Evolutionary conservation across 2,329 filamentous ascomycete genomes (phyloP), one percentile per base, ranked within the genome.

Genomic region (Colletotrichum costaricense): DNA sequence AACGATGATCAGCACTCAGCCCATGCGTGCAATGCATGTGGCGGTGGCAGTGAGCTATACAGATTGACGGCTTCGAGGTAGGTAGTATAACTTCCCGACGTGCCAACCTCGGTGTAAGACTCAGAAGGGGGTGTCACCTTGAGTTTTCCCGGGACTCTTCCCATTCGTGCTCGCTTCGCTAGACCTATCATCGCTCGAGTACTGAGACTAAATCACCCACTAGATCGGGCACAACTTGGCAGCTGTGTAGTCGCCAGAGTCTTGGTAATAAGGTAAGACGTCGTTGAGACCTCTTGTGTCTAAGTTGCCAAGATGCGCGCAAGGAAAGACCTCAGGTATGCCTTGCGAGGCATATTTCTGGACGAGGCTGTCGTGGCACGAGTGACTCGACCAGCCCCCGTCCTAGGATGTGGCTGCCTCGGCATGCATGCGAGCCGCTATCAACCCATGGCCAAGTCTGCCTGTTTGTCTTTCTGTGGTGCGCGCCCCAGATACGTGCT

Each of bases 21-120:
- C 42, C 46, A 11, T 65, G 30, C 19, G 30, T 16, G 38, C 60
- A 68, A 57, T 49, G 64, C 55, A 70, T 55, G 70, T 73, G 70
- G 70, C 60, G 70, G 70, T 73, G 66, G 66, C 69, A 68, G 69
- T 72, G 64, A 63, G 24, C 12, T 58, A 33, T 12, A 33, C 59
- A 26, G 24, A 26, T 19, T 9, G 59, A 62, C 16, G 26, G 49
- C 49, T 56, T n/a, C 24, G 26, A 12, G 8, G 16, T 56, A 42
- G 16, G 16, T 33, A 33, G 30, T 3, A 30, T 30, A 3, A 28
- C n/a, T 22, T 55, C 42, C 54, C 54, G 2, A 28, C n/a, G 16
- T 55, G 30, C 62, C 62, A 66, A 42, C 55, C 38, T 59, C 30
- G 26, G 42, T 38, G 55, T 58, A 46, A 30, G 28, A 59, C 54